phyloP scores from a whole-genome alignment of 2,329 filamentous ascomycete species.

The Waltergamsia citrina region DNA sequence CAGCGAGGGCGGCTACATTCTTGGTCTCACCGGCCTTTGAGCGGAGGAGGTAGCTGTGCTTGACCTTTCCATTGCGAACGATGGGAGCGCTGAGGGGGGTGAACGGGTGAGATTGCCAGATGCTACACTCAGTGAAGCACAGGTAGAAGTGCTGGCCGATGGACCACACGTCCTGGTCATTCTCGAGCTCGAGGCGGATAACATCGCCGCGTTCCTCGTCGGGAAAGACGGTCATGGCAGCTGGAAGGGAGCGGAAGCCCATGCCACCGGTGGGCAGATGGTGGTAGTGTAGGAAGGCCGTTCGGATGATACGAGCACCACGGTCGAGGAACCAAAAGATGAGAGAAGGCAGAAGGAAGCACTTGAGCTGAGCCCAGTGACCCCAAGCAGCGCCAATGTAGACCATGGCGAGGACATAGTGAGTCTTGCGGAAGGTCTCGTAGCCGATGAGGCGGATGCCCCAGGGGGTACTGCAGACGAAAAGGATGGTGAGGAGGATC shows the following conservation, averaged over 20 bases:
- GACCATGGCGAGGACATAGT: constrained; percentile 63
- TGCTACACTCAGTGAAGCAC: constrained; percentile 54
- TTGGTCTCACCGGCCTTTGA: constrained; percentile 51
- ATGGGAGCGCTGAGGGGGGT: constrained; percentile 49
- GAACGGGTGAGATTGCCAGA: constrained; percentile 68
- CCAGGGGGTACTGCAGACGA: constrained; percentile 44
- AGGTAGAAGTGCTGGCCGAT: constrained; percentile 66
- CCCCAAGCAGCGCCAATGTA: constrained; percentile 70
- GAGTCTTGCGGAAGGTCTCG: constrained; percentile 67
- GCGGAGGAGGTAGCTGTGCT: constrained; percentile 48
- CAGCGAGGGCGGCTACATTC: constrained; percentile 37
- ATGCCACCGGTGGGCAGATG: constrained; percentile 29
- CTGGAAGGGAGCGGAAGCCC: constrained; percentile 45
- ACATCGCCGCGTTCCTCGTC: constrained; percentile 51
- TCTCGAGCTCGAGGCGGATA: constrained; percentile 55
- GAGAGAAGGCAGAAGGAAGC: constrained; percentile 59
- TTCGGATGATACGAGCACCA: constrained; percentile 45
- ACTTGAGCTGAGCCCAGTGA: constrained; percentile 60
- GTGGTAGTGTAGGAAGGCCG: constrained; percentile 50
- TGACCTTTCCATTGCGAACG: constrained; percentile 25
- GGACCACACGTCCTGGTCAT: constrained; percentile 50
- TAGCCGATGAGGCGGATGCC: constrained; percentile 61
- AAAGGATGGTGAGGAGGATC: constrained; percentile 50
- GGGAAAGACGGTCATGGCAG: constrained; percentile 35
- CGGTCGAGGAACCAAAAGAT: constrained; percentile 58